A percentile compares a stretch with the other conserved stretches of the same genome.
Conservation (phyloP, 2,329 filamentous ascomycete species). For the Aspergillus intermedius region DNA sequence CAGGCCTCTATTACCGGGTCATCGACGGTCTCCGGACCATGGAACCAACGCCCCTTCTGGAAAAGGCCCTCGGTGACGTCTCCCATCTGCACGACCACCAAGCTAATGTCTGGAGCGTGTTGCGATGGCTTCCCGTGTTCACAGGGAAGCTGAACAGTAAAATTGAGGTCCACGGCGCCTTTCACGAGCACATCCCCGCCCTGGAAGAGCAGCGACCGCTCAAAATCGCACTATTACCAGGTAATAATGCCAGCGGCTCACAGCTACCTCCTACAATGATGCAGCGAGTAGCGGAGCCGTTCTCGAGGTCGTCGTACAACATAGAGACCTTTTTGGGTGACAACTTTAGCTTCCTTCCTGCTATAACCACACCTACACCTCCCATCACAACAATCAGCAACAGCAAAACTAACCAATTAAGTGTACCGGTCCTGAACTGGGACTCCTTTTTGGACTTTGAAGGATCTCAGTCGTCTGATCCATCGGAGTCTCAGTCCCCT, state of each 20-base stretch:
- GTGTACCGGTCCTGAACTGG: too few species aligned
- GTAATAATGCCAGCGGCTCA: not conserved
- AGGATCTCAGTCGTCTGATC: too few species aligned
- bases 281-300: not conserved
- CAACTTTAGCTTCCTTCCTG: not conserved
- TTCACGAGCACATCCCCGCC: conserved; percentile 5
- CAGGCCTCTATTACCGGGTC: conserved; percentile 12
- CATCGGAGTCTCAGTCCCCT: too few species aligned
- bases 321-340: not conserved
- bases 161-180: not conserved
- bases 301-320: not conserved
- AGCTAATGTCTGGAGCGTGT: conserved; percentile 3
- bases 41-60: conserved; percentile 1
- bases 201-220: not conserved
- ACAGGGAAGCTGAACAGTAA: not conserved
- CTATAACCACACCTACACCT: too few species aligned
- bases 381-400: too few species aligned
- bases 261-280: not conserved
- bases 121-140: conserved; percentile 1
- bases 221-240: conserved; percentile 3
- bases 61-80: conserved; percentile 5
- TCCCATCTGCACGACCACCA: not conserved
- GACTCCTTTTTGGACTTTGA: too few species aligned
- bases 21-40: conserved; percentile 6
- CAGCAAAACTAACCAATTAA: too few species aligned